These are phyloP conservation scores for Melocanna baccifera DNA, from an alignment of 176 grass and related monocot genomes.

Conservation along the genomic window DNA sequence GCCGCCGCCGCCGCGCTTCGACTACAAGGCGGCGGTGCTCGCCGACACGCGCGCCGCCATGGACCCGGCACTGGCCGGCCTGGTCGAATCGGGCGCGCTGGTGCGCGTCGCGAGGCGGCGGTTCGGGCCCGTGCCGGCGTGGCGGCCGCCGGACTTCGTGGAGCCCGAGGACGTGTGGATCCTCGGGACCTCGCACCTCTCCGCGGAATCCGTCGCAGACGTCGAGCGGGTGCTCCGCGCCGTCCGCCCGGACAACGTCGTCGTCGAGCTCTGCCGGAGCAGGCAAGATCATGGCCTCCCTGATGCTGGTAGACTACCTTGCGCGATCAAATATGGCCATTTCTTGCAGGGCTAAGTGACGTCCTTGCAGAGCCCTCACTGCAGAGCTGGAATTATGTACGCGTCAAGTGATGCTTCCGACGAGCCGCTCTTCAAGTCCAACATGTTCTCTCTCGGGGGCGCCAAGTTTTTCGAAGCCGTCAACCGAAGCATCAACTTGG, in stretches of 20 bases:
- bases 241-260: conserved; percentile 73
- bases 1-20: conserved; percentile 73
- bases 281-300: conserved; percentile 43
- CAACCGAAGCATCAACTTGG: conserved; percentile 83
- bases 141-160: conserved; percentile 67
- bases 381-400: conserved; percentile 98
- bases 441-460: conserved; percentile 86
- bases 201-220: conserved; percentile 50
- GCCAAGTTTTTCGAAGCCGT: conserved; percentile 69
- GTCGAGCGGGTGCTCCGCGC: conserved; percentile 72
- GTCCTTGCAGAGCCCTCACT: conserved; percentile 60
- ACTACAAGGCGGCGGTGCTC: conserved; percentile 63
- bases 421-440: conserved; percentile 64
- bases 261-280: conserved; percentile 95
- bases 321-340: background rate
- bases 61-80: conserved; percentile 59
- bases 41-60: conserved; percentile 53
- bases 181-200: conserved; percentile 84
- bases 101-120: conserved; percentile 69
- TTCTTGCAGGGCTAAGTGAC: conserved; percentile 33
- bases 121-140: conserved; percentile 78
- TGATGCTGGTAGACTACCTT: background rate
- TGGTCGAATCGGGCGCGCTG: conserved; percentile 73
- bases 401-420: conserved; percentile 25
- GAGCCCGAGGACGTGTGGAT: conserved; percentile 89